Base-by-base conservation (phyloP, 1,284 basidiomycete genomes). In the Rhodotorula sp. region DNA sequence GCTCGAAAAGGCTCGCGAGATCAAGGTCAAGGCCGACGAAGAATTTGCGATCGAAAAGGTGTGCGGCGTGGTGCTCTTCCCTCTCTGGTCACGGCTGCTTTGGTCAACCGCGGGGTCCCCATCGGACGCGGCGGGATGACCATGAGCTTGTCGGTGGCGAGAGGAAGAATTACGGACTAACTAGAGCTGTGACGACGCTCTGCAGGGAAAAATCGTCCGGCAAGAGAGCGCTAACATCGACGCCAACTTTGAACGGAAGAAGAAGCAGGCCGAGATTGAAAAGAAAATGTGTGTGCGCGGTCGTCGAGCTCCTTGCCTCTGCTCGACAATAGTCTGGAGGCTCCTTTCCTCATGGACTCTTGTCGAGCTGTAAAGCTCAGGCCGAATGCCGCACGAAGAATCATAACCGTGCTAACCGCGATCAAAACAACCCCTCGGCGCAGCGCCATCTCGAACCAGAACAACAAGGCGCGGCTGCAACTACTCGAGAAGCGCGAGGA, bases 41-140 rank as follows among this genome's bases (percentile, higher is more conserved):
- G 94, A 97, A 83, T 97, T 97, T 80, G 90, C 93, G 28, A 97
- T 97, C 76, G 94, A 97, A 82, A 97, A 97, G 87, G 93, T 92
- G 78, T 23, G 61, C 21, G 2, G 18, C 2, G 7, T 28, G 1
- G 5, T 14, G 26, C 14, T 34, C n/a, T 45, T 62, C 16, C 7
- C 50, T 31, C 52, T 60, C 21, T 55, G 26, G 10, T 43, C 19
- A n/a, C 26, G 26, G 6, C 49, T 2, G n/a, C 28, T 28, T 38
- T 26, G 26, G 26, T 38, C 48, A 48, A 43, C 14, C 26, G 26
- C 15, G 26, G 26, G 14, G n/a, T 15, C 54, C 26, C 2, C 10
- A 18, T 28, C n/a, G n/a, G 12, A 26, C n/a, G n/a, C 54, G 54
- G 18, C 23, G 19, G 23, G 49, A 23, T 23, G 49, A 50, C 49